Evolutionary conservation across 306 rosid genomes (phyloP).

Genomic region (Cucurbita ficifolia): DNA sequence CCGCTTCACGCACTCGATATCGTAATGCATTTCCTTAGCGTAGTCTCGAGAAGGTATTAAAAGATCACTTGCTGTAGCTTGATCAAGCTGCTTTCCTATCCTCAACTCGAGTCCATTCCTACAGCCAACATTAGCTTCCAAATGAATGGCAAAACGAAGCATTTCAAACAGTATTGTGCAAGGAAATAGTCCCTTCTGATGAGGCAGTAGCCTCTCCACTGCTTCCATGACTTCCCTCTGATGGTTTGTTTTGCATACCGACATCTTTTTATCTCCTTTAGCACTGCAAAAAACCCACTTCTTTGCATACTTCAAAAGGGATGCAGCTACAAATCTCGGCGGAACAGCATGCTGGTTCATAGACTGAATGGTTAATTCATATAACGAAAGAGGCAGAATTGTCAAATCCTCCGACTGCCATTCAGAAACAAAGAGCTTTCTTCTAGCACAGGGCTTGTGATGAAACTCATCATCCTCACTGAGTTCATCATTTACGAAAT

Average conservation of each 20-base stretch:
- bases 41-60: constrained; percentile 18
- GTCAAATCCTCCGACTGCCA: constrained; percentile 27
- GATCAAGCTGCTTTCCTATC: constrained; percentile 35
- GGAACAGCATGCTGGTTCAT: constrained; percentile 22
- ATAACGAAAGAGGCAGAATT: constrained; percentile 21
- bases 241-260: constrained; percentile 10
- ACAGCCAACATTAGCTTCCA: constrained; percentile 24
- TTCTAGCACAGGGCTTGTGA: constrained; percentile 18
- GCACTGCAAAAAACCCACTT: constrained; percentile 19
- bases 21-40: constrained; percentile 19
- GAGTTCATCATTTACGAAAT: neutral
- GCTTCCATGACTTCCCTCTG: constrained; percentile 40
- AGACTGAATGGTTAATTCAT: constrained; percentile 22
- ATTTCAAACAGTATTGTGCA: constrained; percentile 25
- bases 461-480: neutral
- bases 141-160: constrained; percentile 16
- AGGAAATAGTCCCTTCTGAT: constrained; percentile 14
- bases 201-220: constrained; percentile 36
- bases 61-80: constrained; percentile 33
- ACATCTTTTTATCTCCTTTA: constrained; percentile 7
- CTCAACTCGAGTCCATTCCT: constrained; percentile 27
- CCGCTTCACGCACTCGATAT: constrained; percentile 25
- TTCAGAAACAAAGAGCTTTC: constrained; percentile 29
- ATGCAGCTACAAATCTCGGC: constrained; percentile 17
- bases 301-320: constrained; percentile 21